phyloP scores from a whole-genome alignment of 306 rosid species.

The Vigna hirtella region DNA sequence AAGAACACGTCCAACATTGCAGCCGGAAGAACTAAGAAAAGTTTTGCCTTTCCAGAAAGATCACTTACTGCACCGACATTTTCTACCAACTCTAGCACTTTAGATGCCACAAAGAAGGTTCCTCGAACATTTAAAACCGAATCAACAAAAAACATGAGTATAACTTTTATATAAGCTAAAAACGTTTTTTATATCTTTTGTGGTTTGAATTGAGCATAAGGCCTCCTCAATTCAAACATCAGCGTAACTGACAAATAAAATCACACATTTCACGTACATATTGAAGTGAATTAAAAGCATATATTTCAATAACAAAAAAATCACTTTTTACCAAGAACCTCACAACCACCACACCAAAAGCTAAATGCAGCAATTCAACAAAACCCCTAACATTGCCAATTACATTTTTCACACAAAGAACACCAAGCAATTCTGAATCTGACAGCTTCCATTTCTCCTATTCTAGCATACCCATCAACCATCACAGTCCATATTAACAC shows the following conservation, averaged over 20 bases:
- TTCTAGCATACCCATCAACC: conserved; percentile 73
- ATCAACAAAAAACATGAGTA: conserved; percentile 34
- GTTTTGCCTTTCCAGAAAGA: conserved; percentile 93
- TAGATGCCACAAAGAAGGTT: conserved; percentile 94
- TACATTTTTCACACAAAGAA: neutral
- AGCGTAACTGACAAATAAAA: conserved; percentile 17
- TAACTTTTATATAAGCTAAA: neutral
- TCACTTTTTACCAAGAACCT: neutral
- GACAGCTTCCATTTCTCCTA: conserved; percentile 73
- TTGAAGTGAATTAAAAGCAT: conserved; percentile 25
- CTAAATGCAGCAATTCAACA: conserved; percentile 1
- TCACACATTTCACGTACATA: conserved; percentile 8
- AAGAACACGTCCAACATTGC: conserved; percentile 94
- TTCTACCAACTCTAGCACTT: conserved; percentile 93
- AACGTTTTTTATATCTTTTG: too few relatives aligned
- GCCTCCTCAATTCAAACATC: neutral
- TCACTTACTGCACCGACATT: conserved; percentile 96
- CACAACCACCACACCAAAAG: conserved; percentile 15
- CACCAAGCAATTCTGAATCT: conserved; percentile 23
- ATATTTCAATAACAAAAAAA: neutral
- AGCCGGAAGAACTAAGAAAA: conserved; percentile 91
- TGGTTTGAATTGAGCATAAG: too few relatives aligned
- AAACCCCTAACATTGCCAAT: neutral
- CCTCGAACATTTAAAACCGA: conserved; percentile 53
- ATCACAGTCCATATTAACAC: conserved; percentile 78